Percentiles rank a stretch among this genome's conserved stretches.
Conservation (phyloP, 495 filamentous ascomycete species). For the Aspergillus carlsbadensis region DNA sequence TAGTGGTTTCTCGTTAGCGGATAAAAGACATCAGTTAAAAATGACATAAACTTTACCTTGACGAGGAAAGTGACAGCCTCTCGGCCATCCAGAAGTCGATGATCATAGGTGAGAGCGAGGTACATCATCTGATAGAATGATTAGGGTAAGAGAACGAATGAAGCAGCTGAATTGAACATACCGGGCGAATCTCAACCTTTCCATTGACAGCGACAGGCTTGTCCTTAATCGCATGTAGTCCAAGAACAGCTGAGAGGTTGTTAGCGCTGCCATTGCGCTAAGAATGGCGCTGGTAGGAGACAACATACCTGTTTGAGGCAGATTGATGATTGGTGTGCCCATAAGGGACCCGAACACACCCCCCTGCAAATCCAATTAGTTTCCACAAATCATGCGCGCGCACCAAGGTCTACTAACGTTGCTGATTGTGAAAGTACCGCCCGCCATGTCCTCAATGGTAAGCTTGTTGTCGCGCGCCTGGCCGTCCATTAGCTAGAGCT, state of each 20-base stretch:
- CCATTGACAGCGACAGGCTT: slow-evolving; percentile 86
- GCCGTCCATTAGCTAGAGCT: not conserved
- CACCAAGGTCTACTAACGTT: slow-evolving; percentile 56
- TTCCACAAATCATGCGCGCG: not conserved
- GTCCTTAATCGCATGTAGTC: slow-evolving; percentile 98
- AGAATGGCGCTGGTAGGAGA: not conserved
- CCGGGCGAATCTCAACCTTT: slow-evolving; percentile 87
- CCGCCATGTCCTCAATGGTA: slow-evolving; percentile 99
- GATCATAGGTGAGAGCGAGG: slow-evolving; percentile 94
- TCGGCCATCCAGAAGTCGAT: slow-evolving; percentile 89
- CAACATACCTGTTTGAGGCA: slow-evolving; percentile 76
- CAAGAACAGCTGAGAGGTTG: slow-evolving; percentile 67
- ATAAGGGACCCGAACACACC: slow-evolving; percentile 80
- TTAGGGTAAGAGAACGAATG: slow-evolving; percentile 14
- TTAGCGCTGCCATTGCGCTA: slow-evolving; percentile 19
- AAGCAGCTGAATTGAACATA: slow-evolving; percentile 32
- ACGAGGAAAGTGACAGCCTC: slow-evolving; percentile 97
- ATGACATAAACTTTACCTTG: slow-evolving; percentile 54
- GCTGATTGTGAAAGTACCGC: slow-evolving; percentile 98
- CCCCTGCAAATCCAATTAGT: slow-evolving; percentile 45
- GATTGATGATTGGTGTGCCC: slow-evolving; percentile 99
- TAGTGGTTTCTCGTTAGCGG: slow-evolving; percentile 24
- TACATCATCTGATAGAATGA: slow-evolving; percentile 81
- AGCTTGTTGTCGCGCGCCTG: slow-evolving; percentile 93
- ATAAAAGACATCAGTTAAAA: not conserved